Conservation (phyloP, 139 green algal species). For the Monoraphidium neglectum region DNA sequence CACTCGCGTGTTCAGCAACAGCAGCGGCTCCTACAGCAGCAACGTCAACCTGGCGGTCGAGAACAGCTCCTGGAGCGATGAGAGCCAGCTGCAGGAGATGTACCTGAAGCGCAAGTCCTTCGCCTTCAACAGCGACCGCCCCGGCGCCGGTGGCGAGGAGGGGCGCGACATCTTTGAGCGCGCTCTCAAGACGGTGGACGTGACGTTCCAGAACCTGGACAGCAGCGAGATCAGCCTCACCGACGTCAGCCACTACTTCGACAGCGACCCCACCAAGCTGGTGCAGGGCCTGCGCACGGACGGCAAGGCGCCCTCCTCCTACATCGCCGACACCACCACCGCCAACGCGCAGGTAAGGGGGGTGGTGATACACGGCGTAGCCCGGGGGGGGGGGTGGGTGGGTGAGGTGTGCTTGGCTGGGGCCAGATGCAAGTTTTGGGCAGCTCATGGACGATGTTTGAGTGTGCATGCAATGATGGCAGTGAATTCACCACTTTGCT, state of each 20-base stretch:
- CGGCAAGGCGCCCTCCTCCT: conserved; percentile 85
- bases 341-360: conserved; percentile 95
- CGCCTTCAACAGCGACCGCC: conserved; percentile 97
- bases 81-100: conserved; percentile 97
- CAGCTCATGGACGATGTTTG: too few relatives aligned
- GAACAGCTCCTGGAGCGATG: conserved; percentile 95
- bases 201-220: conserved; percentile 99
- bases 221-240: conserved; percentile 97
- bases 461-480: too few relatives aligned
- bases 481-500: too few relatives aligned
- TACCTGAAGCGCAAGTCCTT: conserved; percentile 98
- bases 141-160: conserved; percentile 89
- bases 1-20: conserved; percentile 97
- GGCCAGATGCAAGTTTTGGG: too few relatives aligned
- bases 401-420: too few relatives aligned
- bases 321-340: conserved; percentile 99
- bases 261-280: conserved; percentile 98
- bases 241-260: conserved; percentile 98
- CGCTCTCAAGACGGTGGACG: conserved; percentile 97
- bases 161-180: conserved; percentile 90
- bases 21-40: conserved; percentile 93
- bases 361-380: too few relatives aligned
- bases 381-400: too few relatives aligned
- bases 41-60: conserved; percentile 99
- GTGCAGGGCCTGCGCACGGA: conserved; percentile 90